Conservation (phyloP, 371 early-diverging fungal species). For the Chytridium lagenaria region DNA sequence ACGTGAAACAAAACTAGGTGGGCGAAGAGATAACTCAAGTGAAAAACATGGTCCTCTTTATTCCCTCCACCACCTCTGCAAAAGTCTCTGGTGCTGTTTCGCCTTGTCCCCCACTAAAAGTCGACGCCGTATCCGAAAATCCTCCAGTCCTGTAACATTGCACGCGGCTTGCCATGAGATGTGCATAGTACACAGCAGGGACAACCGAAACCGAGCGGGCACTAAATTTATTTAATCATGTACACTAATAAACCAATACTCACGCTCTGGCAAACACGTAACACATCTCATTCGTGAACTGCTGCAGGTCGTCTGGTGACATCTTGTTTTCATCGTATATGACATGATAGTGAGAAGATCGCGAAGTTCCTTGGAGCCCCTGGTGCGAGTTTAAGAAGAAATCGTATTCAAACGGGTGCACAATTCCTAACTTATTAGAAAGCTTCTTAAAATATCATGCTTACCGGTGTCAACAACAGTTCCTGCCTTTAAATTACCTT, state of each 20-base stretch:
- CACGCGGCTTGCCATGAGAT: constrained; percentile 73
- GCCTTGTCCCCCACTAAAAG: constrained; percentile 15
- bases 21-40: too few relatives aligned
- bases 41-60: constrained; percentile 37
- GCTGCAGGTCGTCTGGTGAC: constrained; percentile 75
- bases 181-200: constrained; percentile 82
- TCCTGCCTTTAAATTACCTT: constrained; percentile 87
- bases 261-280: constrained; percentile 56
- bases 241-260: background rate
- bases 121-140: constrained; percentile 8
- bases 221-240: background rate
- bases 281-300: constrained; percentile 86
- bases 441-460: constrained; percentile 71
- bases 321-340: constrained; percentile 84
- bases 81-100: constrained; percentile 27
- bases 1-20: too few relatives aligned
- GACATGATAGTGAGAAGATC: constrained; percentile 90
- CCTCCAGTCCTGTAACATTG: constrained; percentile 64
- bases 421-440: constrained; percentile 22
- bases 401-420: constrained; percentile 51
- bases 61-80: constrained; percentile 19
- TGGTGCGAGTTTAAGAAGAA: constrained; percentile 93
- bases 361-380: constrained; percentile 91
- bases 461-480: constrained; percentile 85
- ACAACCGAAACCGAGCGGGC: constrained; percentile 73